These are phyloP conservation scores for Arabidopsis hybrid DNA, from an alignment of 441 rosid genomes.

Conservation along the genomic window DNA sequence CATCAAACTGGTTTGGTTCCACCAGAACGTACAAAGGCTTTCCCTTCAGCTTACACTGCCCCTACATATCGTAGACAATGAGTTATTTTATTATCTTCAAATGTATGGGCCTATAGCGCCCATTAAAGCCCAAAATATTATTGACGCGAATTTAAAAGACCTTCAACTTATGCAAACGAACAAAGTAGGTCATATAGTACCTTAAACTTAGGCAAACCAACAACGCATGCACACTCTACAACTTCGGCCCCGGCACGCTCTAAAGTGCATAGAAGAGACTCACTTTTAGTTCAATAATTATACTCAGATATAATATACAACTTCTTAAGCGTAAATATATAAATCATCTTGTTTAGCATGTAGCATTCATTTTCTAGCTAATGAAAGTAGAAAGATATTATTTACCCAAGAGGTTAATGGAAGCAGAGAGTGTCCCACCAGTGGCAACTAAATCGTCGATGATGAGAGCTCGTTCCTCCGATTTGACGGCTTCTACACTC, in stretches of 20 bases:
- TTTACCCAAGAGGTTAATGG: constrained; percentile 76
- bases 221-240: constrained; percentile 85
- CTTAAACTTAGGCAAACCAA: constrained; percentile 75
- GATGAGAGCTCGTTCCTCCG: constrained; percentile 66
- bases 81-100: background rate
- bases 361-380: background rate
- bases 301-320: no score
- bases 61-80: constrained; percentile 48
- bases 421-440: constrained; percentile 88
- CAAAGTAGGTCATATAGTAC: background rate
- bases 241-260: constrained; percentile 81
- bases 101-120: background rate
- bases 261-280: constrained; percentile 28
- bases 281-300: background rate
- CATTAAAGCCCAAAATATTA: background rate
- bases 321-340: background rate
- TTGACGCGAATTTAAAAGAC: background rate
- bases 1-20: constrained; percentile 50
- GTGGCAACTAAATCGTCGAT: constrained; percentile 90
- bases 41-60: constrained; percentile 65
- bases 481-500: constrained; percentile 70
- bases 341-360: background rate
- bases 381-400: background rate
- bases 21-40: constrained; percentile 81
- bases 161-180: no score